Evolutionary conservation across 345 rosid genomes (phyloP), one percentile per base, ranked within the genome.

Genomic region (Ailanthus altissimus): DNA sequence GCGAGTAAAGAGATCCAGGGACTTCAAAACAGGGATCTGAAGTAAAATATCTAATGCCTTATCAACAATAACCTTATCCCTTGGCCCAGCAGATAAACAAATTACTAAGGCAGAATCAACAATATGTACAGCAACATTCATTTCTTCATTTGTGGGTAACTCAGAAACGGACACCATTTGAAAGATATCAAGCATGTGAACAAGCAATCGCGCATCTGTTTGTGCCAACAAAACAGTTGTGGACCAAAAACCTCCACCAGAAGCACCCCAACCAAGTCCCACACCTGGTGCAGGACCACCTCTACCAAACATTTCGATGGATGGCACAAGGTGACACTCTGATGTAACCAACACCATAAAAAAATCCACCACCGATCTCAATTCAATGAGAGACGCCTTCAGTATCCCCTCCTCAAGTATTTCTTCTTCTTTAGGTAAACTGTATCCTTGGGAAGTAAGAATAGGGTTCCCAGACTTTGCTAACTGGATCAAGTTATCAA

Each of bases 271-370:
- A 69, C 99, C 98, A 64, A 89, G 72, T 75, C 96, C 98, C 45
- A 90, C 82, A 58, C 99, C 98, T 15, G 99, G 99, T 76, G 94
- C 91, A 43, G 90, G 91, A 69, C 99, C 99, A 51, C 98, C 98
- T 88, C 99, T 89, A 70, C 94, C 88, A 84, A 90, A 89, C n/a
- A 64, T 75, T 84, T 95, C 98, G 75, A 90, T 79, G 47, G 90
- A 90, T 81, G 89, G 97, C 81, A 91, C 75, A 74, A 73, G 72
- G 6, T 78, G 81, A 93, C 91, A 91, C 75, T 84, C 91, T 38
- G 92, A 85, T 73, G 86, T 79, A 59, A 89, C 74, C 63, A 74
- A 80, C 77, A 89, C 83, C 66, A 75, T 79, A 77, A 93, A 88
- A 77, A 85, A 60, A 59, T 84, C 63, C 32, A 88, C 77, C 78